Conservation (phyloP, 352 stramenopile species). For the Phytopythium delawarense region DNA sequence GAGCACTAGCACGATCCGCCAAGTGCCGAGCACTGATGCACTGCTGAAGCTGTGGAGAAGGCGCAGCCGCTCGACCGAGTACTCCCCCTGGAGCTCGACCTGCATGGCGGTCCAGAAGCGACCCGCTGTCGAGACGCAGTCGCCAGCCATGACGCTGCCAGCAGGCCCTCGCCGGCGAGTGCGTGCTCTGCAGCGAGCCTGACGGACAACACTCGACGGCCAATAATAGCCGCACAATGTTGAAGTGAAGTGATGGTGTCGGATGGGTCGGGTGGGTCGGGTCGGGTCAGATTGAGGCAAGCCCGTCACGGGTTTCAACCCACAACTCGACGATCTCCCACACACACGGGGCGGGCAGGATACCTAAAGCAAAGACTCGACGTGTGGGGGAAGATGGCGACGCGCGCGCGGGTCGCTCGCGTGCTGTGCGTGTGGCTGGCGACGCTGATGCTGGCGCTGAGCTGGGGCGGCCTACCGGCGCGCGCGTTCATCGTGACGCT, state of each 20-base stretch:
- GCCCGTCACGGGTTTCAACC: no score
- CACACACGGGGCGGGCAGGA: no score
- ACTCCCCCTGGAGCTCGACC: not conserved
- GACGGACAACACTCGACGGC: no score
- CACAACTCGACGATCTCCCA: no score
- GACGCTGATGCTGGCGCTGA: constrained; percentile 18
- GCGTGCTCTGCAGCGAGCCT: not conserved
- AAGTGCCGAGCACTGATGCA: not conserved
- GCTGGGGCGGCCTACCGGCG: constrained; percentile 12
- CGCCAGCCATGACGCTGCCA: not conserved
- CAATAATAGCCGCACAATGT: not conserved
- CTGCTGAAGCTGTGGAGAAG: not conserved
- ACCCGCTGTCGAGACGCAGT: not conserved
- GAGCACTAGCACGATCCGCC: not conserved
- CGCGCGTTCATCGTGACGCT: constrained; percentile 56
- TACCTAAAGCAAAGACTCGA: no score
- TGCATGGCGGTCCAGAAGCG: not conserved
- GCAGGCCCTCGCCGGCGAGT: not conserved
- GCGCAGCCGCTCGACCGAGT: not conserved
- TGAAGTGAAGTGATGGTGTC: no score
- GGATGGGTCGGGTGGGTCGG: no score
- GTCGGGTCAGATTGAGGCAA: no score
- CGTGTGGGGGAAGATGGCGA: constrained; percentile 11
- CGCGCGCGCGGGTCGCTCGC: constrained; percentile 6
- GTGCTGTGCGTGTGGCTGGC: constrained; percentile 13